Evolutionary conservation across 2,329 filamentous ascomycete species (phyloP).

Genomic region (Colletotrichum incanum): DNA sequence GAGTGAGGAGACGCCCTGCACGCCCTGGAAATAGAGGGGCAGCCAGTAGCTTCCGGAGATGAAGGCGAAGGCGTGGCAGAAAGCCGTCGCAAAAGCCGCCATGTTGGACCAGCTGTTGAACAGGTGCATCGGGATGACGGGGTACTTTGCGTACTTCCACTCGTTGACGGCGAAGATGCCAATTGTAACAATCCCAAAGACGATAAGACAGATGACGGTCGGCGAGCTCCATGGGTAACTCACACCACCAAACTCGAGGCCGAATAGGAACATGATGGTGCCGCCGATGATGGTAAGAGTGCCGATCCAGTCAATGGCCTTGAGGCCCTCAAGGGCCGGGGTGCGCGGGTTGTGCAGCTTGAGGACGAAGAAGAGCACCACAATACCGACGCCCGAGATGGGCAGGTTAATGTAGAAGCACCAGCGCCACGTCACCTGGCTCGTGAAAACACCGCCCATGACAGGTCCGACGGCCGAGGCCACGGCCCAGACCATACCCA

Average conservation of each 20-base stretch:
- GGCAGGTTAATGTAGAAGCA: slow-evolving; percentile 66
- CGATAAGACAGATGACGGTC: slow-evolving; percentile 73
- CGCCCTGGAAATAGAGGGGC: slow-evolving; percentile 81
- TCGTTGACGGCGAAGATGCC: slow-evolving; percentile 73
- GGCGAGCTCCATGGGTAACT: slow-evolving; percentile 74
- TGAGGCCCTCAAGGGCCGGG: slow-evolving; percentile 72
- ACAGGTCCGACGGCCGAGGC: slow-evolving; percentile 77
- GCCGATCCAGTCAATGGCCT: slow-evolving; percentile 74
- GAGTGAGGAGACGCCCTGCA: slow-evolving; percentile 72
- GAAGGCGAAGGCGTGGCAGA: slow-evolving; percentile 70
- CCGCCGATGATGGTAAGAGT: slow-evolving; percentile 74
- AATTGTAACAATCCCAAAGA: slow-evolving; percentile 70
- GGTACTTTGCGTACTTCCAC: slow-evolving; percentile 74
- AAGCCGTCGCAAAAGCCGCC: slow-evolving; percentile 66
- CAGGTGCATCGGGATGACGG: slow-evolving; percentile 77
- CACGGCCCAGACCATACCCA: slow-evolving; percentile 78
- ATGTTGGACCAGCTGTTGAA: slow-evolving; percentile 71
- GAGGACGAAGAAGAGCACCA: slow-evolving; percentile 74
- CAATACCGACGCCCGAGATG: slow-evolving; percentile 68
- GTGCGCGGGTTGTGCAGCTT: slow-evolving; percentile 79
- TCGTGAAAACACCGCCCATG: slow-evolving; percentile 75
- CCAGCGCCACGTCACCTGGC: slow-evolving; percentile 73
- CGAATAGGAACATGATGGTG: slow-evolving; percentile 79
- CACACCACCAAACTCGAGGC: slow-evolving; percentile 79
- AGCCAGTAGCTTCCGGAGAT: slow-evolving; percentile 79